phyloP scores from a whole-genome alignment of 352 stramenopile species.

The Phytopythium sindhum region DNA sequence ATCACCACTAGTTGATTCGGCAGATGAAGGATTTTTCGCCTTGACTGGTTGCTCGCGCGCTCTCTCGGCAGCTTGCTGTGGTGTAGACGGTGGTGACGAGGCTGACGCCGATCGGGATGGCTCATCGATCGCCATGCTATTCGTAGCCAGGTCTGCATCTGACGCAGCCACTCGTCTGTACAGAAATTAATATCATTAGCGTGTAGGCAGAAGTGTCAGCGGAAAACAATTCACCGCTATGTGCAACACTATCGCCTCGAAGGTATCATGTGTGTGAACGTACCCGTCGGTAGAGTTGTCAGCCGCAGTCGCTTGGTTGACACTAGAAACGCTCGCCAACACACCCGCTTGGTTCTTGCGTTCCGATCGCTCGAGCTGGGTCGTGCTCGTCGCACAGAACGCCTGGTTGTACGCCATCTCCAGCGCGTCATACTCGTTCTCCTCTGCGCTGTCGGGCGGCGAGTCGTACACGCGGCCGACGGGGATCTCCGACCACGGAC shows the following conservation, averaged over 20 bases:
- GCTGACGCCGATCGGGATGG: background rate
- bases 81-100: background rate
- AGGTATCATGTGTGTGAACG: background rate
- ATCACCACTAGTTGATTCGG: background rate
- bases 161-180: background rate
- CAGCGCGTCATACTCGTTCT: slow-evolving; percentile 43
- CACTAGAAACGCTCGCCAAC: background rate
- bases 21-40: no score
- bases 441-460: slow-evolving; percentile 25
- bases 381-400: slow-evolving; percentile 21
- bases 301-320: background rate
- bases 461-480: slow-evolving; percentile 58
- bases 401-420: slow-evolving; percentile 60
- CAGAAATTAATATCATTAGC: background rate
- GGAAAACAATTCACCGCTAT: background rate
- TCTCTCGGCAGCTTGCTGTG: background rate
- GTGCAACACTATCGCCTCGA: background rate
- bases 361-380: slow-evolving; percentile 1
- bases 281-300: background rate
- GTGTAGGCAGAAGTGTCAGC: background rate
- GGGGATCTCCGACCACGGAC: slow-evolving; percentile 28
- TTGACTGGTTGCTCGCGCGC: background rate
- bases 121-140: background rate
- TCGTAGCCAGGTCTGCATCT: background rate
- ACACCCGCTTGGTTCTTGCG: background rate